Conservation (phyloP, 2,329 filamentous ascomycete species). For the Leptographium procerum region DNA sequence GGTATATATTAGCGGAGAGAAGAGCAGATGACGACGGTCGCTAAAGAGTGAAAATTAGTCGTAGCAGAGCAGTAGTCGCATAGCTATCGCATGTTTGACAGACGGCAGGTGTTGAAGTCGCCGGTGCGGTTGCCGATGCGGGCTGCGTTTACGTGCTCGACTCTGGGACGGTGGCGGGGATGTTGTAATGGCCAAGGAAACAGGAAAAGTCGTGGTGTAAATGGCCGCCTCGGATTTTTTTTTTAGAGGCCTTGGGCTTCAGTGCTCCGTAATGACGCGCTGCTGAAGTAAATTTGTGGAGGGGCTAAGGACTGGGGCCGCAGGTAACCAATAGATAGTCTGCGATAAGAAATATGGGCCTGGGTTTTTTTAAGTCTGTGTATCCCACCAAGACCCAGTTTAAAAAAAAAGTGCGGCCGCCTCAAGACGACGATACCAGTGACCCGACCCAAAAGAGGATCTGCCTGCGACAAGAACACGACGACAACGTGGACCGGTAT, state of each 20-base stretch:
- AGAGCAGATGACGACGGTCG: background rate
- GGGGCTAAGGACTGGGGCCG: background rate
- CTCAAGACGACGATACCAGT: background rate
- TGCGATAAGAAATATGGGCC: background rate
- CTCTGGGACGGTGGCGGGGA: background rate
- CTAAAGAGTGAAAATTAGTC: background rate
- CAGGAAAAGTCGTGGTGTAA: background rate
- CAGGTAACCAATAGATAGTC: conserved; percentile 1
- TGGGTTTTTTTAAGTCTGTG: background rate
- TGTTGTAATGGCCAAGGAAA: background rate
- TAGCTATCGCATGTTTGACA: background rate
- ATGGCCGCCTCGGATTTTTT: background rate
- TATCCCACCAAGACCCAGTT: conserved; percentile 3
- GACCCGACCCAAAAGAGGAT: background rate
- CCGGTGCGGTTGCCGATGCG: background rate
- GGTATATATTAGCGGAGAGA: background rate
- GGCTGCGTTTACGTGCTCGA: background rate
- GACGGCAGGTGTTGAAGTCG: background rate
- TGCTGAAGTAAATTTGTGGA: background rate
- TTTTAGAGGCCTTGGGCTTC: background rate
- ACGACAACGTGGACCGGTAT: background rate
- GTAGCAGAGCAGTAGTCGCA: background rate
- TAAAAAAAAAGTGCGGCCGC: conserved; percentile 1
- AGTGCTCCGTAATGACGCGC: conserved; percentile 3
- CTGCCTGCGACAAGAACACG: background rate